Conservation (phyloP, 495 filamentous ascomycete species). For the Neurospora sp. region DNA sequence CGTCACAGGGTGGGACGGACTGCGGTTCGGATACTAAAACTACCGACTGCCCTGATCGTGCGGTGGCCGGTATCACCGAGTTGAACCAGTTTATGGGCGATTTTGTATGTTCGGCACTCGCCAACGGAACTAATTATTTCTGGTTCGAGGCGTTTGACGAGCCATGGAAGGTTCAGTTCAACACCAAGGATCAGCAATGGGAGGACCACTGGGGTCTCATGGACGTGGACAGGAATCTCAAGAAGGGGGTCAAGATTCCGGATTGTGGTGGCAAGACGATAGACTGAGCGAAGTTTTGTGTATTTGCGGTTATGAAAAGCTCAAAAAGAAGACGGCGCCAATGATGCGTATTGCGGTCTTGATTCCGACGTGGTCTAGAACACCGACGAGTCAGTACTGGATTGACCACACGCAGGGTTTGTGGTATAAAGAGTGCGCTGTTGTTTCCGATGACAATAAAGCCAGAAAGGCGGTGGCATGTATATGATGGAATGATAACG, state of each 20-base stretch:
- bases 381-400: background rate
- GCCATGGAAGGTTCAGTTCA: slow-evolving; percentile 78
- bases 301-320: background rate
- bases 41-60: slow-evolving; percentile 45
- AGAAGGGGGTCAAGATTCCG: slow-evolving; percentile 76
- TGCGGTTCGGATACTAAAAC: slow-evolving; percentile 46
- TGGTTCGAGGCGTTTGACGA: slow-evolving; percentile 97
- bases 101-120: slow-evolving; percentile 73
- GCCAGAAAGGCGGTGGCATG: background rate
- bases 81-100: slow-evolving; percentile 80
- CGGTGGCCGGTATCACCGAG: slow-evolving; percentile 69
- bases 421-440: background rate
- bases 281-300: background rate
- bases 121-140: slow-evolving; percentile 82
- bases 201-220: slow-evolving; percentile 95
- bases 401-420: background rate
- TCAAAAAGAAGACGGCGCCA: background rate
- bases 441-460: background rate
- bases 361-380: background rate
- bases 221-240: slow-evolving; percentile 77
- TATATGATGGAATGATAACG: background rate
- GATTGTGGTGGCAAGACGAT: slow-evolving; percentile 73
- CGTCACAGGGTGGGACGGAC: slow-evolving; percentile 69
- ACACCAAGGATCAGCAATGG: slow-evolving; percentile 64
- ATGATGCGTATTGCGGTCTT: background rate